Base-by-base conservation (phyloP, 176 grass and related monocot genomes). In the Bonia amplexicaulis region DNA sequence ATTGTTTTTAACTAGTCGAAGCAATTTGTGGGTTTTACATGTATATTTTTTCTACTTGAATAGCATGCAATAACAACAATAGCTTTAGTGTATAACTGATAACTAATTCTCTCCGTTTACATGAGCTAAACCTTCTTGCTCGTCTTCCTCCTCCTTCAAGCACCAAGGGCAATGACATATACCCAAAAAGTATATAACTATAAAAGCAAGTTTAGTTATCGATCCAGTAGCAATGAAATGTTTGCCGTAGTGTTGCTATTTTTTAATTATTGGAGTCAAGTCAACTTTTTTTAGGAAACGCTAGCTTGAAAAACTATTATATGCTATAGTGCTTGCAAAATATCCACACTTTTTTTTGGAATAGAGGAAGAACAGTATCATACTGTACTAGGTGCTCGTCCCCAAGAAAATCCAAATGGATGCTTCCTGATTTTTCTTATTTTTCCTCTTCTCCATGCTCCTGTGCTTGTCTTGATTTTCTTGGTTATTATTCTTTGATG, bases 51-150 rank as follows among this genome's bases (percentile, higher is more conserved):
- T 45, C 14, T 22, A 41, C 39, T 23, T 39, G 27, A 86, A 57
- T 37, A 59, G 51, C 89, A 90, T 90, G 80, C 85, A 84, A 90
- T 90, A 90, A 87, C 19, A 90, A 74, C 55, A 3, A 40, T 80
- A 41, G 5, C 6, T 60, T 67, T 23, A 12, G 26, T 62, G 7
- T 11, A 52, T 48, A 42, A 23, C 11, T n/a, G 40, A 29, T 46
- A 2, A 27, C 9, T 13, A 12, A 9, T 58, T 70, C 29, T 3
- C 31, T 11, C 47, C 26, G 48, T 51, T 41, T 29, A 57, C 54
- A 22, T 69, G 17, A 0, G 25, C 12, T 52, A 61, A 54, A 75
- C 37, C 16, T 33, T 33, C 3, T 33, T 33, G 3, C 31, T 33
- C 31, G 31, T 45, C 12, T 3, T 4, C 46, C 20, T 44, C 17